phyloP scores from a whole-genome alignment of 371 early-diverging fungal species.

The Nematocida sp. region DNA sequence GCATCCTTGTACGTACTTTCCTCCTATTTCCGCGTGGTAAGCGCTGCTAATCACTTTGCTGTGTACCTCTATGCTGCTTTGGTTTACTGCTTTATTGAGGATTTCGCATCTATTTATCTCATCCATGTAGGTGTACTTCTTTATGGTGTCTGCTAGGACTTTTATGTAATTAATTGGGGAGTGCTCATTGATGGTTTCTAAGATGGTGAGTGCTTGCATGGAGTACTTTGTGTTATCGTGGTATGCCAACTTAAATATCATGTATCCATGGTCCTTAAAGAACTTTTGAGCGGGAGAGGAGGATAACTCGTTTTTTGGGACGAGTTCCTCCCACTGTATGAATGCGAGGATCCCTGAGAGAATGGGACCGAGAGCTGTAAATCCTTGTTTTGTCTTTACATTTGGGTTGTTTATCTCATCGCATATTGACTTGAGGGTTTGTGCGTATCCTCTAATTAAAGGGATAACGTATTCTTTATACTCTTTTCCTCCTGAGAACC shows the following conservation, averaged over 20 bases:
- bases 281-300: neutral
- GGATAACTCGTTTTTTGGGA: neutral
- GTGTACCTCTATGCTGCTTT: conserved; percentile 4
- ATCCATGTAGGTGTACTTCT: conserved; percentile 38
- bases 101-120: conserved; percentile 37
- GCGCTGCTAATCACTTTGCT: conserved; percentile 22
- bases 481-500: neutral
- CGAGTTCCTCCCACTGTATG: conserved; percentile 19
- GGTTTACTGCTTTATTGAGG: conserved; percentile 48
- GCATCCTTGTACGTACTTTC: conserved; percentile 34
- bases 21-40: conserved; percentile 27
- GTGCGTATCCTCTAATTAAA: conserved; percentile 9
- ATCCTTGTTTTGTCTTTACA: neutral
- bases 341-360: conserved; percentile 22
- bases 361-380: neutral
- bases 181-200: conserved; percentile 1
- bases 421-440: neutral
- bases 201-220: conserved; percentile 33
- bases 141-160: conserved; percentile 39
- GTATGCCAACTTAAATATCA: conserved; percentile 42
- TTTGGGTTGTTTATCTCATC: conserved; percentile 2
- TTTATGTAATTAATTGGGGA: conserved; percentile 29
- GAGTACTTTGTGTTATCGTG: conserved; percentile 46
- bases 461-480: conserved; percentile 31
- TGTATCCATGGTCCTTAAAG: conserved; percentile 28